Percentiles rank a stretch among this genome's conserved stretches.
These are phyloP conservation scores for Ascosphaera acerosa DNA, from an alignment of 2,329 filamentous ascomycete species.

Conservation along the genomic window DNA sequence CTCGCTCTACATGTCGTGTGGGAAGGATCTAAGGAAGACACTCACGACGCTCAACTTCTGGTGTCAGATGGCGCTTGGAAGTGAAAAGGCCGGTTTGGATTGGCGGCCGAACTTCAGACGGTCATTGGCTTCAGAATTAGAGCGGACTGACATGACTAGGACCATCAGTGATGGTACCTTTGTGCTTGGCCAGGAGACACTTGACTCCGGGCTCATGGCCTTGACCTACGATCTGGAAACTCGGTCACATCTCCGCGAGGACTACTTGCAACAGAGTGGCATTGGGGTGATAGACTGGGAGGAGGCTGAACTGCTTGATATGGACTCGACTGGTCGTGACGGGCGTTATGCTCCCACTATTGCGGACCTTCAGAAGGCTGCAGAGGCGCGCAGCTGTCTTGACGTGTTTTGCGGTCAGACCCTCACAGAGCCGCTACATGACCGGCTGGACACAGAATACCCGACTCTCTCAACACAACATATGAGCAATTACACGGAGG, in stretches of 20 bases:
- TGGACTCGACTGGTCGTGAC: too few relatives aligned
- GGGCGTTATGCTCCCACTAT: too few relatives aligned
- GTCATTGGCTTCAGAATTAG: slow-evolving; percentile 40
- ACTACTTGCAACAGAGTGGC: slow-evolving; percentile 42
- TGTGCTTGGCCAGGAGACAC: slow-evolving; percentile 47
- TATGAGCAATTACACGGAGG: slow-evolving; percentile 29
- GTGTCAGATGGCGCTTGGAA: slow-evolving; percentile 90
- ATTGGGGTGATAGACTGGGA: slow-evolving; percentile 36
- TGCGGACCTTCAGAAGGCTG: neutral
- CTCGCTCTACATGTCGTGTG: slow-evolving; percentile 42
- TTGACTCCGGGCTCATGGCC: slow-evolving; percentile 34
- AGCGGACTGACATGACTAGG: slow-evolving; percentile 40
- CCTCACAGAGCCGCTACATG: slow-evolving; percentile 13
- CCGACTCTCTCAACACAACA: slow-evolving; percentile 30
- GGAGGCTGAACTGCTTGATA: slow-evolving; percentile 11
- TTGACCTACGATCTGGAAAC: slow-evolving; percentile 18
- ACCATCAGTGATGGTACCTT: slow-evolving; percentile 69
- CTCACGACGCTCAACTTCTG: slow-evolving; percentile 77
- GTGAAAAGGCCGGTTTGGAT: slow-evolving; percentile 61
- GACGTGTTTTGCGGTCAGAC: neutral
- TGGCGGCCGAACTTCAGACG: slow-evolving; percentile 73
- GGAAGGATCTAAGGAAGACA: slow-evolving; percentile 50
- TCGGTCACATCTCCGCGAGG: slow-evolving; percentile 37
- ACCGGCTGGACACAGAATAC: slow-evolving; percentile 34
- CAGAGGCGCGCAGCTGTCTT: slow-evolving; percentile 1